Conservation (phyloP, 2,329 filamentous ascomycete genomes). For the Aspergillus viridinutans region DNA sequence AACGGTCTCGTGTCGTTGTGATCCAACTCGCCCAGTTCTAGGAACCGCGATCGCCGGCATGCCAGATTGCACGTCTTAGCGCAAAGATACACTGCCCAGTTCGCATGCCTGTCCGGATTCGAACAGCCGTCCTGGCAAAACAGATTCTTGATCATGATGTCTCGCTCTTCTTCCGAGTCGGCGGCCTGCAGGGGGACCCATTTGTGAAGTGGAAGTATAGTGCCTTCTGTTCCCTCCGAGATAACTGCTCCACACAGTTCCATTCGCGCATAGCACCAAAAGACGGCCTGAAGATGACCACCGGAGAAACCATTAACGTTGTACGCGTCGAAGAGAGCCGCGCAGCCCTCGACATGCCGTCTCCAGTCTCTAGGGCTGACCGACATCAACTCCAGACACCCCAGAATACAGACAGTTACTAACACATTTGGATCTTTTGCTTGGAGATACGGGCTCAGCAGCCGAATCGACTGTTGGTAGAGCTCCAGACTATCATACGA, state of each 20-base stretch:
- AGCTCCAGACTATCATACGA: slow-evolving; percentile 48
- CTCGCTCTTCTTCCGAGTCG: slow-evolving; percentile 27
- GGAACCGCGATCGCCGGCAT: slow-evolving; percentile 43
- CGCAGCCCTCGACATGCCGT: slow-evolving; percentile 53
- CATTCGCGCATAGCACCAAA: slow-evolving; percentile 56
- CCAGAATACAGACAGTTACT: slow-evolving; percentile 50
- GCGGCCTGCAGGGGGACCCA: slow-evolving; percentile 42
- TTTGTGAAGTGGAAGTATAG: slow-evolving; percentile 46
- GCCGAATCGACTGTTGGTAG: slow-evolving; percentile 49
- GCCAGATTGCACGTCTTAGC: slow-evolving; percentile 50
- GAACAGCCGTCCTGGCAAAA: slow-evolving; percentile 16
- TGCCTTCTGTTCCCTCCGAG: slow-evolving; percentile 46
- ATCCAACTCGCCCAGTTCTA: slow-evolving; percentile 44
- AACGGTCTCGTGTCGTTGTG: slow-evolving; percentile 38
- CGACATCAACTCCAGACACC: slow-evolving; percentile 50
- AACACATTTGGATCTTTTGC: slow-evolving; percentile 47
- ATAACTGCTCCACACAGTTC: slow-evolving; percentile 53
- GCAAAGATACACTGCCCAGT: slow-evolving; percentile 55
- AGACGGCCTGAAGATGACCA: slow-evolving; percentile 50
- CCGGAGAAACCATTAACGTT: slow-evolving; percentile 49
- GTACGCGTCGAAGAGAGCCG: slow-evolving; percentile 48
- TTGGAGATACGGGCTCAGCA: slow-evolving; percentile 45
- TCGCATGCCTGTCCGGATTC: slow-evolving; percentile 53
- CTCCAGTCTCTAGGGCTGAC: slow-evolving; percentile 48
- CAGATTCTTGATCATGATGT: slow-evolving; percentile 14